Evolutionary conservation across 1,139 yeast genomes (phyloP).

Genomic region (Candida tetrigidarum): DNA sequence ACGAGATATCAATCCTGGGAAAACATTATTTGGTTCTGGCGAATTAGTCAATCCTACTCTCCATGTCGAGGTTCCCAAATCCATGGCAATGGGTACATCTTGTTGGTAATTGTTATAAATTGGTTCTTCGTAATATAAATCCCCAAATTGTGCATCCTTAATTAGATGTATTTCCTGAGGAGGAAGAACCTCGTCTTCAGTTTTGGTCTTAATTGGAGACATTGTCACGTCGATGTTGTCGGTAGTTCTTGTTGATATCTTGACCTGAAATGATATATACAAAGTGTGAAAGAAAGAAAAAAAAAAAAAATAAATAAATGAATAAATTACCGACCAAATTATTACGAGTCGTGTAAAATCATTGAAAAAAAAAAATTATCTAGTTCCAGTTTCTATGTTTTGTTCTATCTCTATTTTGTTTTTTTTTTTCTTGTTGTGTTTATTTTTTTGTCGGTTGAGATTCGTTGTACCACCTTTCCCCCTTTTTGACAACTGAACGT

Average conservation of each 20-base stretch:
- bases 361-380: too few relatives aligned
- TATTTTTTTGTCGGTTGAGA: too few relatives aligned
- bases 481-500: too few relatives aligned
- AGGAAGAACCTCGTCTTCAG: conserved; percentile 35
- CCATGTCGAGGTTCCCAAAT: conserved; percentile 72
- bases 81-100: conserved; percentile 78
- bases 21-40: conserved; percentile 61
- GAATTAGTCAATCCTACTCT: conserved; percentile 72
- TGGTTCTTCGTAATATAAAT: conserved; percentile 44
- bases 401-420: too few relatives aligned
- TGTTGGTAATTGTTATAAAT: conserved; percentile 53
- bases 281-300: not conserved
- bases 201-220: conserved; percentile 26
- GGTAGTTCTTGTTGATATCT: not conserved
- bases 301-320: too few relatives aligned
- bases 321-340: too few relatives aligned
- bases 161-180: conserved; percentile 57
- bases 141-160: conserved; percentile 40
- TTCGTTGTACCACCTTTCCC: not conserved
- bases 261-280: not conserved
- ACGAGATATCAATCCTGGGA: conserved; percentile 72
- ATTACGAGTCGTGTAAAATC: too few relatives aligned
- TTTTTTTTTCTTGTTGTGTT: too few relatives aligned
- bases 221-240: conserved; percentile 11
- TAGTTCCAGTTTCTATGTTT: too few relatives aligned